Evolutionary conservation across 768 basidiomycete genomes (phyloP).

Genomic region (Serpula lacrymans): DNA sequence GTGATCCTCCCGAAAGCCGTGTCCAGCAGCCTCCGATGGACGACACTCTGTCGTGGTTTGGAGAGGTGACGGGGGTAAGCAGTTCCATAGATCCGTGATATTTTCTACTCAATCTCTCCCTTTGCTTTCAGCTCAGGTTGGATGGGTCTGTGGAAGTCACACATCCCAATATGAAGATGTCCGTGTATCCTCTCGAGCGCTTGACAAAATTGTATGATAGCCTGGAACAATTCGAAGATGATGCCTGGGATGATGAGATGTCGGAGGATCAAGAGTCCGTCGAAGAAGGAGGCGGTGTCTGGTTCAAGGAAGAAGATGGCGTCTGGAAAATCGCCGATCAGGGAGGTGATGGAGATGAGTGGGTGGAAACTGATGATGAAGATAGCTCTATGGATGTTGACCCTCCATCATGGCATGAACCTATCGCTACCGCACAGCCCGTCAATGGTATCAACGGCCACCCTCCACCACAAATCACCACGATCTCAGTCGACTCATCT

Average conservation of each 20-base stretch:
- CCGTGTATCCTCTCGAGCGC: constrained; percentile 58
- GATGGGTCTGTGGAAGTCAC: constrained; percentile 74
- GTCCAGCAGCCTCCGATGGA: constrained; percentile 40
- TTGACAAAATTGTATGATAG: constrained; percentile 79
- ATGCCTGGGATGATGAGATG: constrained; percentile 50
- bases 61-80: constrained; percentile 76
- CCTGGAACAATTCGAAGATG: constrained; percentile 74
- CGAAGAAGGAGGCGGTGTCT: constrained; percentile 32
- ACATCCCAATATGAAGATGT: constrained; percentile 53
- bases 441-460: constrained; percentile 3
- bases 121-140: constrained; percentile 51
- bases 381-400: constrained; percentile 37
- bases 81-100: constrained; percentile 4
- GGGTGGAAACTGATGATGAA: constrained; percentile 35
- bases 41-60: constrained; percentile 70
- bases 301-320: constrained; percentile 30
- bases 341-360: constrained; percentile 32
- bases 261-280: constrained; percentile 25
- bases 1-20: constrained; percentile 34
- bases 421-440: constrained; percentile 19
- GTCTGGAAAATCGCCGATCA: constrained; percentile 8
- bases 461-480: no score
- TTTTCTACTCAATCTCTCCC: constrained; percentile 10
- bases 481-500: no score
- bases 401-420: constrained; percentile 22